Percentiles rank a stretch among this genome's conserved stretches.
These are phyloP conservation scores for Orbilia quercus DNA, from an alignment of 2,329 filamentous ascomycete genomes.

Conservation along the genomic window DNA sequence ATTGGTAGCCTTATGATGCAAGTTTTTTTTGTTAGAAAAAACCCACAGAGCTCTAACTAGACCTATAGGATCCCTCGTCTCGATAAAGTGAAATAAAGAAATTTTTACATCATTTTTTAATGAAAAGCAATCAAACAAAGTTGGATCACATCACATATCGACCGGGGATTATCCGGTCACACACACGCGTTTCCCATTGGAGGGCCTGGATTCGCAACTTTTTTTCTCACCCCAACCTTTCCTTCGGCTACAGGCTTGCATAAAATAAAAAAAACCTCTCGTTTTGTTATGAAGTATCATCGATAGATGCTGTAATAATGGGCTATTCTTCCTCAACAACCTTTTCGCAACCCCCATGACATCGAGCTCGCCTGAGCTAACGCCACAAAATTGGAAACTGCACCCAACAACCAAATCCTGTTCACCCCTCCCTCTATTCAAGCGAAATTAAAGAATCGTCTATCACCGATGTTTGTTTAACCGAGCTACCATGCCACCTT, in stretches of 20 bases:
- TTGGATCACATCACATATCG: constrained; percentile 23
- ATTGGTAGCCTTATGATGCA: constrained; percentile 7
- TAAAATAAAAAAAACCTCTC: background rate
- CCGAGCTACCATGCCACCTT: constrained; percentile 40
- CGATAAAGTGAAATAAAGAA: background rate
- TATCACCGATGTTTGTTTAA: constrained; percentile 40
- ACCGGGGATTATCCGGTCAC: constrained; percentile 11
- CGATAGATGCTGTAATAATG: constrained; percentile 9
- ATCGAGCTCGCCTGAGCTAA: background rate
- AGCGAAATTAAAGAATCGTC: constrained; percentile 53
- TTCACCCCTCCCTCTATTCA: constrained; percentile 17
- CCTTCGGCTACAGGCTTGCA: background rate
- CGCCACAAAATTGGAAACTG: constrained; percentile 12
- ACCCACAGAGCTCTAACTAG: constrained; percentile 5
- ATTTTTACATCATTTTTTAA: background rate
- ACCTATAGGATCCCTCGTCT: constrained; percentile 16
- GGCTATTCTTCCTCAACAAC: background rate
- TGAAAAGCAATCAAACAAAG: constrained; percentile 20
- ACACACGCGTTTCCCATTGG: background rate
- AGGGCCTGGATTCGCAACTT: constrained; percentile 14
- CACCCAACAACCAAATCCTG: constrained; percentile 28
- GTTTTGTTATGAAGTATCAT: background rate
- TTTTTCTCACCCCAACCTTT: background rate
- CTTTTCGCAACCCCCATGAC: background rate
- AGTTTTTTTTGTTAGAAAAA: too few relatives aligned